A percentile compares a stretch with the other conserved stretches of the same genome.
phyloP scores from a whole-genome alignment of 495 filamentous ascomycete species.

The Hypoxylon rickii region DNA sequence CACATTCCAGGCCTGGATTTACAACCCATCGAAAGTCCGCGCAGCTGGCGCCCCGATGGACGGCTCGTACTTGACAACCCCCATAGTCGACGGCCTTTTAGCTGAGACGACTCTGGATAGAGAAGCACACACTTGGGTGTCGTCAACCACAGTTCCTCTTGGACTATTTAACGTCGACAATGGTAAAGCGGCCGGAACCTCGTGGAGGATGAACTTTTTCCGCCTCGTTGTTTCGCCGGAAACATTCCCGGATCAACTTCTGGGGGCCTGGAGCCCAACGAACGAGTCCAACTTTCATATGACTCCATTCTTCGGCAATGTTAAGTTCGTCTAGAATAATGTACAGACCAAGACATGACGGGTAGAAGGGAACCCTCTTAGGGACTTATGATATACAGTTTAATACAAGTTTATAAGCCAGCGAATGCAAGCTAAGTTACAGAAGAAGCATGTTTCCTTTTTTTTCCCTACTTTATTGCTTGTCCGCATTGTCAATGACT shows the following conservation, averaged over 20 bases:
- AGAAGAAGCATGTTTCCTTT: too few species aligned
- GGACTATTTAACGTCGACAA: slow-evolving; percentile 42
- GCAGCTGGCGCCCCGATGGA: slow-evolving; percentile 32
- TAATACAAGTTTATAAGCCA: too few species aligned
- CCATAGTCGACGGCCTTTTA: slow-evolving; percentile 36
- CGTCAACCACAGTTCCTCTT: slow-evolving; percentile 34
- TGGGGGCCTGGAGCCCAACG: slow-evolving; percentile 41
- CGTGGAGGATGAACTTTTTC: slow-evolving; percentile 45
- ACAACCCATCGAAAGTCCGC: slow-evolving; percentile 42
- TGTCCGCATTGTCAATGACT: too few species aligned
- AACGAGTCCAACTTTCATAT: slow-evolving; percentile 42
- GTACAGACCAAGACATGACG: background rate
- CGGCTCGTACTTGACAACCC: slow-evolving; percentile 25
- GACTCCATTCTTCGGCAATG: slow-evolving; percentile 39
- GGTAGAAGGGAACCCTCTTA: too few species aligned
- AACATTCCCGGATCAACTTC: slow-evolving; percentile 36
- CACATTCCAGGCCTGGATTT: slow-evolving; percentile 45
- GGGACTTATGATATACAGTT: too few species aligned
- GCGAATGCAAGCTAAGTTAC: too few species aligned
- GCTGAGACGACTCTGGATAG: slow-evolving; percentile 36
- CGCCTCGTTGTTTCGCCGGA: slow-evolving; percentile 38
- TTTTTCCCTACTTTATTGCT: too few species aligned
- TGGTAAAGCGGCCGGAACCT: slow-evolving; percentile 36
- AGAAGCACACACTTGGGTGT: slow-evolving; percentile 33
- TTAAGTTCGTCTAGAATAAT: slow-evolving; percentile 32